Conservation (phyloP, 2,329 filamentous ascomycete species). For the Dactylonectria macrodidyma region DNA sequence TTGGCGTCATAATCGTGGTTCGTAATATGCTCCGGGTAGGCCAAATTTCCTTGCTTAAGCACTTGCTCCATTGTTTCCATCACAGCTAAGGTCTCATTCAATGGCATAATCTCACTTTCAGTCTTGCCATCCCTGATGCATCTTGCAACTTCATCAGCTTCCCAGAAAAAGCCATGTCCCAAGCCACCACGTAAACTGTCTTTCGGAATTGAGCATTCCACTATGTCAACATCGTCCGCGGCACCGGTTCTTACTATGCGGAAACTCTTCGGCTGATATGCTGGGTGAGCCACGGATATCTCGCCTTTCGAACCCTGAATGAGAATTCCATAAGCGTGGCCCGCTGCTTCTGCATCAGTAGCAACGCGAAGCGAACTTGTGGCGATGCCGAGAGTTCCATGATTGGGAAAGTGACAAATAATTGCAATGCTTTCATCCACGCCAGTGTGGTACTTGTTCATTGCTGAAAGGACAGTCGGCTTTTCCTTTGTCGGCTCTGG, state of each 20-base stretch:
- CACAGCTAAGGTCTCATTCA: conserved; percentile 84
- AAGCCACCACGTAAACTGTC: conserved; percentile 62
- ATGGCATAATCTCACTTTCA: conserved; percentile 79
- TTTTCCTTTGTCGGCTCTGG: too few relatives aligned
- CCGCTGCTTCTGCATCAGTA: conserved; percentile 73
- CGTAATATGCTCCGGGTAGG: conserved; percentile 70
- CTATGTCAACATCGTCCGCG: conserved; percentile 63
- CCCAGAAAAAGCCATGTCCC: conserved; percentile 91
- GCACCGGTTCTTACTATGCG: conserved; percentile 70
- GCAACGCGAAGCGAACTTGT: conserved; percentile 75
- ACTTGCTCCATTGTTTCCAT: conserved; percentile 80
- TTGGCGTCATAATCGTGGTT: conserved; percentile 37
- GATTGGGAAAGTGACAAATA: conserved; percentile 80
- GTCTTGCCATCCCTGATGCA: conserved; percentile 83
- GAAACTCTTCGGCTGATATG: conserved; percentile 78
- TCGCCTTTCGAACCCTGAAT: conserved; percentile 87
- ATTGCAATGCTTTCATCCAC: conserved; percentile 84
- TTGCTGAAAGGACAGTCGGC: too few relatives aligned
- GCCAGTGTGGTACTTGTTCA: conserved; percentile 64
- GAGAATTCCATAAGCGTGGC: conserved; percentile 76
- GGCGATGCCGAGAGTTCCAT: conserved; percentile 80
- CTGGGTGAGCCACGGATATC: conserved; percentile 82
- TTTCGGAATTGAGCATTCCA: conserved; percentile 68
- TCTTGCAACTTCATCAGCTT: conserved; percentile 84
- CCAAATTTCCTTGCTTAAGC: conserved; percentile 66